Conservation (phyloP, 257 asterid genomes). For the Schizonepeta tenuifolia region DNA sequence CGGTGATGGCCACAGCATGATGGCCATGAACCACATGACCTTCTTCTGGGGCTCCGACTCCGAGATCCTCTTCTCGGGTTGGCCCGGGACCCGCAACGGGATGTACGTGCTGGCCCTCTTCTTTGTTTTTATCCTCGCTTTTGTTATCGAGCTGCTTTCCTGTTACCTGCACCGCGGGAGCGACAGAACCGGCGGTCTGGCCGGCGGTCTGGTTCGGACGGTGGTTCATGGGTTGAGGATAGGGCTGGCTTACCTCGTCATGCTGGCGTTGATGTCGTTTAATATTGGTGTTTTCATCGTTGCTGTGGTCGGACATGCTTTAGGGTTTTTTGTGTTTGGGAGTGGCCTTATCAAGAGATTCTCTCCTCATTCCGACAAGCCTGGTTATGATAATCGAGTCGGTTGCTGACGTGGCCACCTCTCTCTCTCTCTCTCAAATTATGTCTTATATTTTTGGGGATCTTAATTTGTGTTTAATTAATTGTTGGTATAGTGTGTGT, state of each 20-base stretch:
- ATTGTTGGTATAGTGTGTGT: neutral
- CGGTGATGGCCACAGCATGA: neutral
- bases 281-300: slow-evolving; percentile 64
- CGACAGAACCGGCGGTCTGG: slow-evolving; percentile 37
- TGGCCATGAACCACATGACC: slow-evolving; percentile 69
- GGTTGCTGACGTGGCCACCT: slow-evolving; percentile 30
- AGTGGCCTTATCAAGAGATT: slow-evolving; percentile 43
- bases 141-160: slow-evolving; percentile 60
- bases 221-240: slow-evolving; percentile 45
- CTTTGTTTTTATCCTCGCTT: slow-evolving; percentile 45
- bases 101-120: slow-evolving; percentile 63
- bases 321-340: slow-evolving; percentile 64
- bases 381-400: neutral
- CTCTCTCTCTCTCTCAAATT: neutral
- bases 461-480: neutral
- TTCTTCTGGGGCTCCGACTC: slow-evolving; percentile 74
- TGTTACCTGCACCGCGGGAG: slow-evolving; percentile 23
- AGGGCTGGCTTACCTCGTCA: slow-evolving; percentile 56
- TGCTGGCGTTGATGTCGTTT: slow-evolving; percentile 82
- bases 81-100: slow-evolving; percentile 67
- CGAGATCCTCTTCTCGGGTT: slow-evolving; percentile 66
- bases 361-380: slow-evolving; percentile 34
- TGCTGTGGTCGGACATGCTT: slow-evolving; percentile 59
- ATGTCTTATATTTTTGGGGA: neutral
- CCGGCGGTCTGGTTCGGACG: slow-evolving; percentile 47